phyloP scores from a whole-genome alignment of 768 basidiomycete genomes.

The Mycena albidolilacea region DNA sequence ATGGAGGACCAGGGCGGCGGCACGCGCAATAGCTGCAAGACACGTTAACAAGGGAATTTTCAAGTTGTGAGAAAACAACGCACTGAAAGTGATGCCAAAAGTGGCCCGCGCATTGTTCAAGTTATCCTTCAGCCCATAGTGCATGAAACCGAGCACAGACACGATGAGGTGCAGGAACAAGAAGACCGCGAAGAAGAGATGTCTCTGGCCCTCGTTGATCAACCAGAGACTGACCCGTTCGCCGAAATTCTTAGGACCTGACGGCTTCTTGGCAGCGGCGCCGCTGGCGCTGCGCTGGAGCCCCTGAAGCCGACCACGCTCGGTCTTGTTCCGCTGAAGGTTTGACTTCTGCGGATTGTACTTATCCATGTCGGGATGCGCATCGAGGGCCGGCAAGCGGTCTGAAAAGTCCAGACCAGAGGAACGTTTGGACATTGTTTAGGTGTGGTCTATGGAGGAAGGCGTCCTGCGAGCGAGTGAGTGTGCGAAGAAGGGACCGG shows the following conservation, averaged over 20 bases:
- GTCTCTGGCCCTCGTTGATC: conserved; percentile 79
- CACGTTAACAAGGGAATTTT: neutral
- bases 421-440: conserved; percentile 45
- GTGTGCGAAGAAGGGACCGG: conserved; percentile 35
- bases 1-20: conserved; percentile 91
- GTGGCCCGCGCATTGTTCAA: conserved; percentile 63
- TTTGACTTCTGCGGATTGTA: conserved; percentile 45
- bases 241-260: conserved; percentile 49
- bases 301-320: conserved; percentile 74
- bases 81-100: conserved; percentile 74
- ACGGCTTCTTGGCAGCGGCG: conserved; percentile 51
- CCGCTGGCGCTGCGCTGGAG: conserved; percentile 58
- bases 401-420: conserved; percentile 67
- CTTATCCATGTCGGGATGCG: conserved; percentile 43
- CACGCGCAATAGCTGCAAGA: conserved; percentile 82
- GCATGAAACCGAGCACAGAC: conserved; percentile 67
- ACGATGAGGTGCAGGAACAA: conserved; percentile 74
- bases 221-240: conserved; percentile 65
- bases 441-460: conserved; percentile 21
- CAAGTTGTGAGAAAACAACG: neutral
- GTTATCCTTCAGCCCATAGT: conserved; percentile 77
- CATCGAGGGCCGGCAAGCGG: conserved; percentile 51
- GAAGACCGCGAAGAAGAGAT: conserved; percentile 73
- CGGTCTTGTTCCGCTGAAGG: conserved; percentile 75
- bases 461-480: conserved; percentile 23